phyloP scores from a whole-genome alignment of 306 rosid genomes.

The Sophora flavescens region DNA sequence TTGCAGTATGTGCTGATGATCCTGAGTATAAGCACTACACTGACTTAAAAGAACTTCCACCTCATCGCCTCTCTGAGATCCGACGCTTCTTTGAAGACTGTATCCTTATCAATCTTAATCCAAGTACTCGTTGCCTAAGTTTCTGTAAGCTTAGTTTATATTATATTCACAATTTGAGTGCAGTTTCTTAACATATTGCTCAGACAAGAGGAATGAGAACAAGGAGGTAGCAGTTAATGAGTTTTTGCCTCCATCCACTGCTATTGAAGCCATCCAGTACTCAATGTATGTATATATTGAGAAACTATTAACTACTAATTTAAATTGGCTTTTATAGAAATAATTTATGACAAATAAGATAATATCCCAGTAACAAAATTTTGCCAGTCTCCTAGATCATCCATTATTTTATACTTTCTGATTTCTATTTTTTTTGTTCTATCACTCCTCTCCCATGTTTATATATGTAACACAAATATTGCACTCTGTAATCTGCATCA shows the following conservation, averaged over 20 bases:
- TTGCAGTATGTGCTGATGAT: conserved; percentile 98
- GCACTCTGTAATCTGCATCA: conserved; percentile 3
- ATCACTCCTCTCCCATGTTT: conserved; percentile 7
- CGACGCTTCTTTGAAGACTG: conserved; percentile 98
- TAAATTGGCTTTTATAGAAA: background rate
- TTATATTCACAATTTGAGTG: conserved; percentile 21
- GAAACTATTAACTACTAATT: conserved; percentile 14
- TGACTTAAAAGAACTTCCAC: conserved; percentile 81
- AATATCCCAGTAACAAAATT: background rate
- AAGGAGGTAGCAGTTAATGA: conserved; percentile 97
- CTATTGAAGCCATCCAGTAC: conserved; percentile 86
- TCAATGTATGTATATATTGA: conserved; percentile 68
- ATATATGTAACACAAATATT: conserved; percentile 10
- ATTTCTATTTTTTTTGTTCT: background rate
- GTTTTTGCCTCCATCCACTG: conserved; percentile 74
- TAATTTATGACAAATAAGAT: conserved; percentile 1
- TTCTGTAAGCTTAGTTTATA: background rate
- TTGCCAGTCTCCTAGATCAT: background rate
- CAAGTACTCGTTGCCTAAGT: conserved; percentile 23
- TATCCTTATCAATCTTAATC: conserved; percentile 57
- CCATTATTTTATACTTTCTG: conserved; percentile 7
- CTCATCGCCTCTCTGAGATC: conserved; percentile 94
- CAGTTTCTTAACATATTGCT: conserved; percentile 52
- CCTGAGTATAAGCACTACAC: conserved; percentile 89
- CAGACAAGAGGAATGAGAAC: conserved; percentile 97